phyloP scores from a whole-genome alignment of 2,329 filamentous ascomycete genomes.

The Scolecobasidium constrictum region DNA sequence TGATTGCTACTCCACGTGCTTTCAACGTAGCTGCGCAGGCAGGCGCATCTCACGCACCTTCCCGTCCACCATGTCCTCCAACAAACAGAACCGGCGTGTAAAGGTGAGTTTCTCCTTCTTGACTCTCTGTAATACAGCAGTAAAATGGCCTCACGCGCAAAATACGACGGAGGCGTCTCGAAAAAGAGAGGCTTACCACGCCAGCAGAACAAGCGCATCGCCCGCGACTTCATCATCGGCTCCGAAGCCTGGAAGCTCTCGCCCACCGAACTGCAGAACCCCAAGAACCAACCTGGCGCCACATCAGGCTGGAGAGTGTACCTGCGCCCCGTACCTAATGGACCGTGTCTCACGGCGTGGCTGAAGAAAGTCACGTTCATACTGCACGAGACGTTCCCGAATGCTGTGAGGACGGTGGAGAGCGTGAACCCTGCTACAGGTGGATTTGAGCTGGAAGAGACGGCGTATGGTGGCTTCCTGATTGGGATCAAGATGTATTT shows the following conservation, averaged over 20 bases:
- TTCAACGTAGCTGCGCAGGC: no score
- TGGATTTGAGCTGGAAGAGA: slow-evolving; percentile 75
- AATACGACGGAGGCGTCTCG: no score
- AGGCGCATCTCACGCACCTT: no score
- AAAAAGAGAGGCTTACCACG: slow-evolving; percentile 36
- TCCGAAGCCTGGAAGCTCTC: slow-evolving; percentile 48
- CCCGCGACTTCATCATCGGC: slow-evolving; percentile 35
- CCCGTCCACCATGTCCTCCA: slow-evolving; percentile 1
- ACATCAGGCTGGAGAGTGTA: slow-evolving; percentile 96
- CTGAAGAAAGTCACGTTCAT: slow-evolving; percentile 96
- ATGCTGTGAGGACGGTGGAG: slow-evolving; percentile 78
- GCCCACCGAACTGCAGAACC: slow-evolving; percentile 51
- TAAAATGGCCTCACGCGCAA: no score
- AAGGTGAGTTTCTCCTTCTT: no score
- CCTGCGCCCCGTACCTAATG: slow-evolving; percentile 79
- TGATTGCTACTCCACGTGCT: no score
- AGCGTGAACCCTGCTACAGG: slow-evolving; percentile 41
- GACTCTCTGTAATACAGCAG: no score
- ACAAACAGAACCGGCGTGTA: slow-evolving; percentile 11
- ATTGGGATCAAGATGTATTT: slow-evolving; percentile 95
- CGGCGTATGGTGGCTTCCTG: slow-evolving; percentile 96
- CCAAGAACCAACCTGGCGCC: slow-evolving; percentile 73
- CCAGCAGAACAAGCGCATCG: slow-evolving; percentile 32
- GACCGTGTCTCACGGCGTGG: slow-evolving; percentile 83
- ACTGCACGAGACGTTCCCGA: slow-evolving; percentile 91